These are phyloP conservation scores for Jacaranda copaia DNA, from an alignment of 257 asterid genomes.

Conservation along the genomic window DNA sequence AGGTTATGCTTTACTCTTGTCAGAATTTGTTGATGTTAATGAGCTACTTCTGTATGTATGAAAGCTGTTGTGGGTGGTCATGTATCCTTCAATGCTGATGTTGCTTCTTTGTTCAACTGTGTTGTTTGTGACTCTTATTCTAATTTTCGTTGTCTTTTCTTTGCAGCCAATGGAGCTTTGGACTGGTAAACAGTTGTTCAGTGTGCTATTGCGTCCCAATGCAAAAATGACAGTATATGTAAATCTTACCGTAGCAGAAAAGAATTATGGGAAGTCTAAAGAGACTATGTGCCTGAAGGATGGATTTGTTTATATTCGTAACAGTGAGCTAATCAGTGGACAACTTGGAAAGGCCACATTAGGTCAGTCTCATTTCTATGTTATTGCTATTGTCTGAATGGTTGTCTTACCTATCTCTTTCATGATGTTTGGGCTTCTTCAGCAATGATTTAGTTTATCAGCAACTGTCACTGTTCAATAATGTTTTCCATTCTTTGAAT, in stretches of 20 bases:
- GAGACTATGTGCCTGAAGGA: slow-evolving; percentile 93
- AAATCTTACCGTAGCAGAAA: slow-evolving; percentile 86
- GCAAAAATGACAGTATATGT: slow-evolving; percentile 78
- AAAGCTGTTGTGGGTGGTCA: not conserved
- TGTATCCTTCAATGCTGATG: slow-evolving; percentile 27
- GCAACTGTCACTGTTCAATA: slow-evolving; percentile 9
- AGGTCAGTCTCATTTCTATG: slow-evolving; percentile 59
- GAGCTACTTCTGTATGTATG: slow-evolving; percentile 7
- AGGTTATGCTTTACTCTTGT: slow-evolving; percentile 17
- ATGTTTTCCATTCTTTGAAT: slow-evolving; percentile 9
- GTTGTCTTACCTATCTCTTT: not conserved
- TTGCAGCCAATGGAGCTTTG: slow-evolving; percentile 94
- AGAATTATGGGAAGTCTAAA: slow-evolving; percentile 54
- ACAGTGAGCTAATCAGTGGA: slow-evolving; percentile 92
- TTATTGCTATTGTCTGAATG: slow-evolving; percentile 28
- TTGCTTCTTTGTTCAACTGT: slow-evolving; percentile 2
- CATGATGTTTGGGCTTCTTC: not conserved
- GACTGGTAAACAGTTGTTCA: slow-evolving; percentile 94
- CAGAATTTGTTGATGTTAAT: slow-evolving; percentile 31
- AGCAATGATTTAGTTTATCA: slow-evolving; percentile 14
- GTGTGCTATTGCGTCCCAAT: slow-evolving; percentile 79
- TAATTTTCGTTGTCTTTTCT: slow-evolving; percentile 25
- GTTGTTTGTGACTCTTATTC: slow-evolving; percentile 23
- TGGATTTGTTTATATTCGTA: slow-evolving; percentile 90
- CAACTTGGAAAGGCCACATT: slow-evolving; percentile 98